Base-by-base conservation (phyloP, 2,329 filamentous ascomycete genomes). In the Fusarium musae region DNA sequence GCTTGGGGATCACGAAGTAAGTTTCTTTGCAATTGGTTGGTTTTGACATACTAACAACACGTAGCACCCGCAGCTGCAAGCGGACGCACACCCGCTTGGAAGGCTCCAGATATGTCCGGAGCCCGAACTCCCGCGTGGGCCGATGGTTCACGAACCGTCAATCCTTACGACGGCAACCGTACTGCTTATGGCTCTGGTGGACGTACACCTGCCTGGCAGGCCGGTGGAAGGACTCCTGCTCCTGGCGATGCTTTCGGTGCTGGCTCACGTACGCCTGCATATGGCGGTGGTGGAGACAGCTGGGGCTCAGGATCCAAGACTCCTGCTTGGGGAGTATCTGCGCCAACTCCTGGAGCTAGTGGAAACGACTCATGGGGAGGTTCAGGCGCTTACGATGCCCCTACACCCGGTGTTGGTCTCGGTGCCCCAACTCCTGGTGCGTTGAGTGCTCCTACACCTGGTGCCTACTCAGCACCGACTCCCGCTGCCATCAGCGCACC, bases 201-300 rank as follows among this genome's bases (percentile, higher is more conserved):
- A 53, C 90, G 93, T 59, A 95, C 92, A 3, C 93, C 93, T 12
- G 92, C 92, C 9, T 95, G 93, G 93, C 91, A 92, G 66, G 92
- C 94, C 4, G 93, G 93, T 59, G 90, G 92, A 60, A 92, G 93
- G 80, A 96, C 93, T 2, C 85, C 93, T 60, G 89, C 90, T 3
- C 77, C 77, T 26, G 85, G 87, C 19, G 89, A 92, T 77, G 86
- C 87, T 26, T 93, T 92, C 77, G 89, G 87, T 61, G 87, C 88
- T 63, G 92, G 92, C 12, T 91, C 90, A n/a, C 92, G 90, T 78
- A 92, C 90, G 17, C 91, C 88, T 49, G 92, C 87, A 59, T 94
- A 91, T 75, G 83, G 83, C 28, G 82, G 84, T 53, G 83, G 84
- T 64, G 83, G 84, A 59, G 91, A 92, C 66, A 85, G 88, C 37